Conservation (phyloP, 2,329 filamentous ascomycete genomes). For the Mycosphaerella arachidis region DNA sequence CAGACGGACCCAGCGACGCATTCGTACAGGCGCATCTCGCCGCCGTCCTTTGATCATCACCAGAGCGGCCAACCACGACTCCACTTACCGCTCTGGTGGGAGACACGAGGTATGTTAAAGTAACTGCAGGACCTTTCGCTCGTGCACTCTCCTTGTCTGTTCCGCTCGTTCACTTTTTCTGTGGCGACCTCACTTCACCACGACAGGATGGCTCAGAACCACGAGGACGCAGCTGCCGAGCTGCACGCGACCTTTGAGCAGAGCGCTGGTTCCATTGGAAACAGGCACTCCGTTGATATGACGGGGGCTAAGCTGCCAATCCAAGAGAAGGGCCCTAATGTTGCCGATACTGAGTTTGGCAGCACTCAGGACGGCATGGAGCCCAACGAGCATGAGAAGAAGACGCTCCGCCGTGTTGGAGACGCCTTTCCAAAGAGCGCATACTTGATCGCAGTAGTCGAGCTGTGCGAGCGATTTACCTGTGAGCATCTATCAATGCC, state of each 20-base stretch:
- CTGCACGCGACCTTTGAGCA: conserved; percentile 24
- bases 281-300: conserved; percentile 16
- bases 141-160: neutral
- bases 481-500: conserved; percentile 8
- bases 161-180: neutral
- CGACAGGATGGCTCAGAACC: conserved; percentile 24
- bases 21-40: neutral
- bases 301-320: conserved; percentile 18
- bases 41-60: conserved; percentile 1
- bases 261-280: conserved; percentile 20
- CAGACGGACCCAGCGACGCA: neutral
- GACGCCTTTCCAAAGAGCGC: conserved; percentile 45
- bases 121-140: neutral
- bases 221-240: conserved; percentile 29
- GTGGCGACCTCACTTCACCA: neutral
- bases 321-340: conserved; percentile 12
- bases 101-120: neutral
- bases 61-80: neutral
- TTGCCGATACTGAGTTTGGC: conserved; percentile 17
- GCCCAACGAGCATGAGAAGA: conserved; percentile 42
- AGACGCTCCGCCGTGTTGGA: conserved; percentile 42
- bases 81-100: neutral
- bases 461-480: conserved; percentile 48
- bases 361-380: conserved; percentile 31
- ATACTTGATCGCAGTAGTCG: conserved; percentile 47